phyloP scores from a whole-genome alignment of 2,329 filamentous ascomycete genomes.

The Akanthomyces uredinophilus region DNA sequence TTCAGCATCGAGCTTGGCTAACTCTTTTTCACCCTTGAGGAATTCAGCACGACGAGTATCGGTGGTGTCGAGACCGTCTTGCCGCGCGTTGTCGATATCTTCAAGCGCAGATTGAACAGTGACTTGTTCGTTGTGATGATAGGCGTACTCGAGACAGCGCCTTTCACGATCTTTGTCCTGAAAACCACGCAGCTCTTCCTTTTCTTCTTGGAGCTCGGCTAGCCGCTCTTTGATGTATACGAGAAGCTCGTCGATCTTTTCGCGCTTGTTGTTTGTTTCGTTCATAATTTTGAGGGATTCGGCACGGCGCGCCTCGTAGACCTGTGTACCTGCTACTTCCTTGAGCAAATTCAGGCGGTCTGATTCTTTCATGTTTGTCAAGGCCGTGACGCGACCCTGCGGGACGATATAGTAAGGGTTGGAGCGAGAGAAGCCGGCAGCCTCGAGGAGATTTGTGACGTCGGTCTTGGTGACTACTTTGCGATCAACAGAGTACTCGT shows the following conservation, averaged over 20 bases:
- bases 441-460: constrained; percentile 92
- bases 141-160: constrained; percentile 88
- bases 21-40: constrained; percentile 70
- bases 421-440: constrained; percentile 90
- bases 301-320: constrained; percentile 86
- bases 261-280: constrained; percentile 89
- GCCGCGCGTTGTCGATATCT: constrained; percentile 73
- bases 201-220: constrained; percentile 88
- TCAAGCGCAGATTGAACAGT: constrained; percentile 73
- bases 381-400: constrained; percentile 87
- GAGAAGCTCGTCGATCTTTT: constrained; percentile 89
- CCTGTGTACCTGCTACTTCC: constrained; percentile 96
- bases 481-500: constrained; percentile 95
- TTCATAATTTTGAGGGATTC: constrained; percentile 96
- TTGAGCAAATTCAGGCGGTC: constrained; percentile 87
- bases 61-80: constrained; percentile 77
- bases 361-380: constrained; percentile 98
- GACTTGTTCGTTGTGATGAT: constrained; percentile 83
- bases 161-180: constrained; percentile 93
- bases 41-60: constrained; percentile 76
- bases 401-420: constrained; percentile 99
- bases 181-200: constrained; percentile 88
- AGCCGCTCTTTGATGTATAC: constrained; percentile 89
- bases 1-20: constrained; percentile 70
- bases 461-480: constrained; percentile 94